Conservation (phyloP, 164 flowering plant species). For the Vitis vinifera region ASM3070453v1 NC_081822.1:7405501-7406000, state of each 20-base stretch:
- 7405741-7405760: not conserved
- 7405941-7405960: conserved; percentile 26
- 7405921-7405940: conserved; percentile 32
- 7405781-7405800: not conserved
- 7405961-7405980: conserved; percentile 47
- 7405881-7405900: conserved; percentile 17
- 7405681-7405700: too few species aligned
- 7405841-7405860: conserved; percentile 96
- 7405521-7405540: too few species aligned
- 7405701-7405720: too few species aligned
- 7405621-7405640: too few species aligned
- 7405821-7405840: conserved; percentile 71
- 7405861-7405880: conserved; percentile 49
- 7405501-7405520: too few species aligned
- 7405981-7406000: conserved; percentile 47
- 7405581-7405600: too few species aligned
- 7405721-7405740: too few species aligned
- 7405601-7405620: too few species aligned
- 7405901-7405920: conserved; percentile 42
- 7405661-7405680: too few species aligned
- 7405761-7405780: not conserved
- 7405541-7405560: too few species aligned
- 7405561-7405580: too few species aligned
- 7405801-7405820: conserved; percentile 40
- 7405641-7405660: too few species aligned